Percentiles rank a stretch among this genome's conserved stretches.
Evolutionary conservation across 1,284 basidiomycete genomes (phyloP).

Genomic region (Neotropicomus parvogracilis): DNA sequence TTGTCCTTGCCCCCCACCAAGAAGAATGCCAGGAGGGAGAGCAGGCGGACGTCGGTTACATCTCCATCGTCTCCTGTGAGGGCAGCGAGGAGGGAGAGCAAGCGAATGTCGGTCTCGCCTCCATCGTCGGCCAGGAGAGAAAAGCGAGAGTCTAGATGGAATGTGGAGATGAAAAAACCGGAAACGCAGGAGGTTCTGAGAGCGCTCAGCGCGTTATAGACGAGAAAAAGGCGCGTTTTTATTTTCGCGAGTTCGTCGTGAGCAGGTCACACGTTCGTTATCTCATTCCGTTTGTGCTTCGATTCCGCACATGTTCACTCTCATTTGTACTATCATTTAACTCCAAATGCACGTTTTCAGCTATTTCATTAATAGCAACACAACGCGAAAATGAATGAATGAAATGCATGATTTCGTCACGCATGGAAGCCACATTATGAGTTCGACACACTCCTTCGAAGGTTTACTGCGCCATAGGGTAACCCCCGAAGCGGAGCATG

Average conservation of each 20-base stretch:
- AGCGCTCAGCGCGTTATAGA: slow-evolving; percentile 11
- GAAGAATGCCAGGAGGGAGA: background rate
- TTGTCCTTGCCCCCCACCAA: slow-evolving; percentile 16
- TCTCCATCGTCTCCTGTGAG: background rate
- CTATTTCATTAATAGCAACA: too few relatives aligned
- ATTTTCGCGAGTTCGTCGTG: background rate
- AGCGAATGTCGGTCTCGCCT: background rate
- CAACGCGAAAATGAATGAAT: too few relatives aligned
- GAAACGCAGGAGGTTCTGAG: slow-evolving; percentile 25
- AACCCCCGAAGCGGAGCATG: too few relatives aligned
- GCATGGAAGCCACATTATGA: too few relatives aligned
- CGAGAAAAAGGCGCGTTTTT: too few relatives aligned
- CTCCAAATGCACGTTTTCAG: too few relatives aligned
- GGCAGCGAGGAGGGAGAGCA: slow-evolving; percentile 9
- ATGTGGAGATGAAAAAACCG: slow-evolving; percentile 17
- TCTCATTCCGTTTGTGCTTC: background rate
- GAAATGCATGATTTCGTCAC: too few relatives aligned
- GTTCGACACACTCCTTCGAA: too few relatives aligned
- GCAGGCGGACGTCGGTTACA: background rate
- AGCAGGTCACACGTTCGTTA: background rate
- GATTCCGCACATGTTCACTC: background rate
- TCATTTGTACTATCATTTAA: too few relatives aligned
- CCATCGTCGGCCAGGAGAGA: slow-evolving; percentile 1
- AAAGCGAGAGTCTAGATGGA: slow-evolving; percentile 15
- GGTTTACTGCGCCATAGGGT: too few relatives aligned